These are phyloP conservation scores for Chytriomyces hyalinus DNA, from an alignment of 192 early-diverging fungal genomes.

Conservation along the genomic window DNA sequence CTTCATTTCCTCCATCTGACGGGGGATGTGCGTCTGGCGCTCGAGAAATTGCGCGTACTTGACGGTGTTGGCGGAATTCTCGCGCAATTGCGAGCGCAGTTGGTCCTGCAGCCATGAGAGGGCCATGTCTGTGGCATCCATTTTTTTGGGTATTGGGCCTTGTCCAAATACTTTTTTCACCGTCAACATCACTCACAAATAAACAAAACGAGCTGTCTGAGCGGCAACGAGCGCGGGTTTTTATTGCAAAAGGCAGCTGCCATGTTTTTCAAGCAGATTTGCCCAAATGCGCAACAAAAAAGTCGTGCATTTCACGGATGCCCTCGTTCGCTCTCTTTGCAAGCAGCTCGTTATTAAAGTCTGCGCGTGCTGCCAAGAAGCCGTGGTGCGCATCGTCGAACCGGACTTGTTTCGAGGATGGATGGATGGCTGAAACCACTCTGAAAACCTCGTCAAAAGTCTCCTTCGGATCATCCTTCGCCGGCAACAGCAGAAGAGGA, in stretches of 20 bases:
- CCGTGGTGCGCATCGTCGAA: conserved; percentile 35
- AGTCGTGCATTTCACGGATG: conserved; percentile 7
- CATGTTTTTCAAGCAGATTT: not conserved
- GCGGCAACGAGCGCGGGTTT: not conserved
- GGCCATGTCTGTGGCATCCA: no score
- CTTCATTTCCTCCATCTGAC: no score
- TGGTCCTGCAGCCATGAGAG: no score
- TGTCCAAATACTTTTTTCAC: no score
- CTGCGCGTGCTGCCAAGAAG: conserved; percentile 26
- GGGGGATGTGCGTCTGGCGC: no score
- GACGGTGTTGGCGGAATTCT: no score
- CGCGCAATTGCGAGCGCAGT: no score
- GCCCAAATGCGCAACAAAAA: conserved; percentile 14
- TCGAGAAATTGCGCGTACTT: no score
- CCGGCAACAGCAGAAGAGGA: conserved; percentile 21
- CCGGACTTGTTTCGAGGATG: conserved; percentile 2
- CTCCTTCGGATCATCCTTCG: conserved; percentile 29
- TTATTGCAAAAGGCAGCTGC: not conserved
- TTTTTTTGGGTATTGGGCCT: no score
- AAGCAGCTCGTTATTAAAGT: conserved; percentile 23
- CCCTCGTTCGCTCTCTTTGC: conserved; percentile 21
- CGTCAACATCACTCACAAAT: no score
- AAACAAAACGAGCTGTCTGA: no score
- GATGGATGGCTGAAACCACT: not conserved
- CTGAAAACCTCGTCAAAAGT: conserved; percentile 12